Evolutionary conservation across 2,329 filamentous ascomycete species (phyloP).

Genomic region (Ceratocystis variospora): DNA sequence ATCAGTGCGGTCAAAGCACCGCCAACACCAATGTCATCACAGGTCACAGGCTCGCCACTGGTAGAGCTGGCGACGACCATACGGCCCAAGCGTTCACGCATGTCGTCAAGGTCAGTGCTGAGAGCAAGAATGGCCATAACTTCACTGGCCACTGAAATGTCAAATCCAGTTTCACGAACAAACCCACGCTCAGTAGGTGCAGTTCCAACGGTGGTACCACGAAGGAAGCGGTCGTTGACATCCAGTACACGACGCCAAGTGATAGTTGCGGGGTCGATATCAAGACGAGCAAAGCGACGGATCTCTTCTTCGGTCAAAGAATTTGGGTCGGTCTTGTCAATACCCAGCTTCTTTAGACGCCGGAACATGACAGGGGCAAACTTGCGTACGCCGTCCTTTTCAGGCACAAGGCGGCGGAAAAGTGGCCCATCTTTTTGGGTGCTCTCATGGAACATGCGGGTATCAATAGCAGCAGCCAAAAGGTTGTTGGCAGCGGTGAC

Average conservation of each 20-base stretch:
- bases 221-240: conserved; percentile 89
- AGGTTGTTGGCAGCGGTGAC: conserved; percentile 96
- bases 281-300: conserved; percentile 72
- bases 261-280: conserved; percentile 93
- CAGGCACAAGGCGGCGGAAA: conserved; percentile 75
- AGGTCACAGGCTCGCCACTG: conserved; percentile 80
- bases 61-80: conserved; percentile 91
- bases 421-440: conserved; percentile 84
- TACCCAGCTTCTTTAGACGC: conserved; percentile 86
- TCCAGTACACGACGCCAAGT: conserved; percentile 94
- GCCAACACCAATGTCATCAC: conserved; percentile 85
- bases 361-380: conserved; percentile 88
- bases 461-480: conserved; percentile 89
- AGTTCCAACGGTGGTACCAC: conserved; percentile 76
- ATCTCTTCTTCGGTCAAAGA: conserved; percentile 86
- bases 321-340: conserved; percentile 85
- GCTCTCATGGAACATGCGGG: conserved; percentile 94
- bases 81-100: conserved; percentile 82
- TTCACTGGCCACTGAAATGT: conserved; percentile 94
- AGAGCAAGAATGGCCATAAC: conserved; percentile 97
- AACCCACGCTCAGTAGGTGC: conserved; percentile 84
- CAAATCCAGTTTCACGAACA: conserved; percentile 80
- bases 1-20: conserved; percentile 89
- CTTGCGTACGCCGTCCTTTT: conserved; percentile 75
- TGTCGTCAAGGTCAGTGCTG: conserved; percentile 72